Percentiles rank a stretch among this genome's conserved stretches.
phyloP scores from a whole-genome alignment of 2,329 filamentous ascomycete species.

The Colletotrichum horii region DNA sequence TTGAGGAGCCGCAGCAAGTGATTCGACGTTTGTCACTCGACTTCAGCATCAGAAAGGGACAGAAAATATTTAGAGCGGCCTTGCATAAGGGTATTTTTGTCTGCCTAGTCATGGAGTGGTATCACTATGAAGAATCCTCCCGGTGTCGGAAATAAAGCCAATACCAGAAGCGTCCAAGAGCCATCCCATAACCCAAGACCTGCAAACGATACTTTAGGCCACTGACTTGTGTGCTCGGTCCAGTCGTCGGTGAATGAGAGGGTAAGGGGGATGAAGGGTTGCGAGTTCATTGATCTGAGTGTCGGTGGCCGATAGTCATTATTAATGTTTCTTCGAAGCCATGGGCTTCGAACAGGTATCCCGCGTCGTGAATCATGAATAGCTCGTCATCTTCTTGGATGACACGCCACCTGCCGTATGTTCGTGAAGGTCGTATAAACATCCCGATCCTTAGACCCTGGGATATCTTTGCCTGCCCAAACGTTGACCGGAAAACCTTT shows the following conservation, averaged over 20 bases:
- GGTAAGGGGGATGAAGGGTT: background rate
- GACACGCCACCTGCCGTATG: slow-evolving; percentile 14
- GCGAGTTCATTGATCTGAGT: background rate
- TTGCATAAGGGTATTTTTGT: slow-evolving; percentile 5
- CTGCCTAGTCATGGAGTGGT: slow-evolving; percentile 11
- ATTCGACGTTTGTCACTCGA: background rate
- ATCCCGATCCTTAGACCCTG: slow-evolving; percentile 2
- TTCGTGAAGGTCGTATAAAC: slow-evolving; percentile 12
- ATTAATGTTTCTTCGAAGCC: slow-evolving; percentile 21
- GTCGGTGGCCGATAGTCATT: slow-evolving; percentile 16
- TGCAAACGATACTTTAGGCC: background rate
- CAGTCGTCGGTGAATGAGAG: background rate
- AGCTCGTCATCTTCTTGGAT: background rate
- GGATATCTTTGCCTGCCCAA: slow-evolving; percentile 19
- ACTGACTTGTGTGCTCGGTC: slow-evolving; percentile 9
- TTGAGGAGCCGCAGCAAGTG: background rate
- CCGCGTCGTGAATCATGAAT: slow-evolving; percentile 17
- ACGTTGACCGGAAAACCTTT: slow-evolving; percentile 19
- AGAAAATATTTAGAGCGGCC: background rate
- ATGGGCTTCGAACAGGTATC: slow-evolving; percentile 23
- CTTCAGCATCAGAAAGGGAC: background rate
- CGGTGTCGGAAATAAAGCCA: background rate
- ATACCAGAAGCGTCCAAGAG: slow-evolving; percentile 10
- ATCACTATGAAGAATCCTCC: slow-evolving; percentile 13
- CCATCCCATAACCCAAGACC: slow-evolving; percentile 8